Evolutionary conservation across 805 yeast species (phyloP).

Genomic region (Saturnispora zaruensis): DNA sequence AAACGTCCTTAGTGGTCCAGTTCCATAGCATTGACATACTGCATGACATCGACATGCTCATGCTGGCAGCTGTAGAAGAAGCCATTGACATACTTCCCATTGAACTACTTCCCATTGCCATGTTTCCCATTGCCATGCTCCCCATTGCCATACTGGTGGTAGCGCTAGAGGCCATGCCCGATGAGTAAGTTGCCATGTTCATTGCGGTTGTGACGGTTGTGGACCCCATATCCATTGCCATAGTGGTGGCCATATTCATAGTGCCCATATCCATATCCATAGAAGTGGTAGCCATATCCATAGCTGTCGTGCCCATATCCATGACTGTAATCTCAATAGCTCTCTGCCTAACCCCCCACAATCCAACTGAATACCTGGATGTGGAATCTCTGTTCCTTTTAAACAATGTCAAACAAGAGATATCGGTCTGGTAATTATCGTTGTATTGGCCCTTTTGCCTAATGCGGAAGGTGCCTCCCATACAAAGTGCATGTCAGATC

Average conservation of each 20-base stretch:
- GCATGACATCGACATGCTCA: conserved; percentile 8
- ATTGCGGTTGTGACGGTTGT: neutral
- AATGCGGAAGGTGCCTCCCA: neutral
- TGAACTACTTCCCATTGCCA: neutral
- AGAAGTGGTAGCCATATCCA: conserved; percentile 1
- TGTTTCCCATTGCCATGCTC: neutral
- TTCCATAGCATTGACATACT: conserved; percentile 20
- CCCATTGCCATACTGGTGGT: neutral
- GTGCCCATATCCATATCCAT: conserved; percentile 2
- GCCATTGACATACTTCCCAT: neutral
- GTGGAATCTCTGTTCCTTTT: neutral
- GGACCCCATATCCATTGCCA: conserved; percentile 5
- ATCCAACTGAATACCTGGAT: neutral
- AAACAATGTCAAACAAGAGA: neutral
- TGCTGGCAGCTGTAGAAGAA: neutral
- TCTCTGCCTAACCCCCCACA: neutral
- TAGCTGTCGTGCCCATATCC: conserved; percentile 4
- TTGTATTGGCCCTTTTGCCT: neutral
- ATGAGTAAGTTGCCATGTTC: conserved; percentile 1
- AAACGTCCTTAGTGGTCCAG: conserved; percentile 15
- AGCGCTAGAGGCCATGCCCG: conserved; percentile 3
- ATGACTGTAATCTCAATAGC: neutral
- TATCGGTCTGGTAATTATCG: neutral
- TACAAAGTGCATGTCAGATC: neutral
- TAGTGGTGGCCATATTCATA: conserved; percentile 4